Evolutionary conservation across 129 eudicot genomes (phyloP), one percentile per base, ranked within the genome.

Genomic region (Tanacetum coccineum): DNA sequence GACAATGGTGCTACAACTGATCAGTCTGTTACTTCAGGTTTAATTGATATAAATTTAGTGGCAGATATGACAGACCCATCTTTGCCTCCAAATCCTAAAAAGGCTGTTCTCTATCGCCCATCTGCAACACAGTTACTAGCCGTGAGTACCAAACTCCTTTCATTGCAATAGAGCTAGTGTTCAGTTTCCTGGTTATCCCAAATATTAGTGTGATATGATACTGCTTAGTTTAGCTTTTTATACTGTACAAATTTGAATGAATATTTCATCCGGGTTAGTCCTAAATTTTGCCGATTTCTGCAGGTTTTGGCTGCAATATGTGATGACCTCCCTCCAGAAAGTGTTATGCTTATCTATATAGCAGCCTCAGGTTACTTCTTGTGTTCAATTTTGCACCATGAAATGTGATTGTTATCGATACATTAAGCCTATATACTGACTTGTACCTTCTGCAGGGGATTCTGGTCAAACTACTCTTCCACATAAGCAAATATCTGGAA

Each of bases 41-140:
- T 88, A 68, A 88, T 93, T 72, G 98, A 88, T 79, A 88, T 88
- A 59, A 86, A 88, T 73, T 75, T 93, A 74, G 86, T 86, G 67
- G 98, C n/a, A 32, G 98, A 89, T 76, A 80, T 93, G 95, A 83
- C 87, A 3, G 96, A 93, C 66, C 89, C 98, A 46, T 78, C 83
- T 75, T 78, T 93, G 74, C 96, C 96, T 68, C 95, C 98, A 69
- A 93, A 93, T 81, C 99, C 99, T 13, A 88, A 72, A 75, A 93
- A 93, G 74, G 95, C 88, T 17, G 71, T 93, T 71, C 95, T 89
- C 46, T 70, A 89, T 74, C 95, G 95, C 44, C 99, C 99, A 39
- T 76, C 95, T 36, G 92, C 77, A 48, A 82, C 92, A 47, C 99
- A 86, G 50, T 79, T 93, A 69, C 39, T 93, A 71, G 89, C 96